phyloP scores from a whole-genome alignment of 495 filamentous ascomycete genomes.

The Neurospora sp. region DNA sequence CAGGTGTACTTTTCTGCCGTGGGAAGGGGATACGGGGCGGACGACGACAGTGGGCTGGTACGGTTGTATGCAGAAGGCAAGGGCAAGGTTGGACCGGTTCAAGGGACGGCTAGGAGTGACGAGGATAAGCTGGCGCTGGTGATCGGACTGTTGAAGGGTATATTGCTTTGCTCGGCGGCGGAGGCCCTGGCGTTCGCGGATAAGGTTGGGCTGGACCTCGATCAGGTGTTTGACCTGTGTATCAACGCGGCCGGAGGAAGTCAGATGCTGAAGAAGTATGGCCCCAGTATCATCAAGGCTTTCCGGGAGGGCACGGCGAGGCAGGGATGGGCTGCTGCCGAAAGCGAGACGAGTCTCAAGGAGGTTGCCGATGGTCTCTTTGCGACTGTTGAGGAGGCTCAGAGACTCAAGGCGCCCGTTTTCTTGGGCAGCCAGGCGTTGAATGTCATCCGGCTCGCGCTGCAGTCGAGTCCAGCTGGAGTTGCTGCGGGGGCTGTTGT shows the following conservation, averaged over 20 bases:
- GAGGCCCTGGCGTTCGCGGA: conserved; percentile 60
- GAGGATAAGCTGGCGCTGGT: conserved; percentile 45
- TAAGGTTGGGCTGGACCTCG: conserved; percentile 50
- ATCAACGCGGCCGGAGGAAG: conserved; percentile 62
- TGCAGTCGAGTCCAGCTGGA: conserved; percentile 7
- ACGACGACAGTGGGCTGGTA: conserved; percentile 64
- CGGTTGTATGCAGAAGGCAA: conserved; percentile 45
- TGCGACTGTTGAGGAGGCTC: conserved; percentile 43
- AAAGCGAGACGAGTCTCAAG: conserved; percentile 16
- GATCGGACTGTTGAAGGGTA: conserved; percentile 47
- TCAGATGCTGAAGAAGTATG: conserved; percentile 47
- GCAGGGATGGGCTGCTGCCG: conserved; percentile 5
- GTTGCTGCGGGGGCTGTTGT: conserved; percentile 21
- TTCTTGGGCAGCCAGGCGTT: conserved; percentile 30
- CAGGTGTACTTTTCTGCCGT: conserved; percentile 56
- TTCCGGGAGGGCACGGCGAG: conserved; percentile 17
- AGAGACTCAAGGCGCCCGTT: conserved; percentile 31
- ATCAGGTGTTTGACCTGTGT: conserved; percentile 57
- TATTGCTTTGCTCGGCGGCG: conserved; percentile 54
- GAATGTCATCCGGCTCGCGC: conserved; percentile 23
- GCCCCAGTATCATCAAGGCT: conserved; percentile 43
- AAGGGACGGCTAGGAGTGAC: conserved; percentile 29
- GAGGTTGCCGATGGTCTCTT: conserved; percentile 38
- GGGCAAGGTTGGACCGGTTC: conserved; percentile 25
- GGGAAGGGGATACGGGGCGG: conserved; percentile 48